Base-by-base conservation (phyloP, 2,329 filamentous ascomycete genomes). In the Diaporthe ilicicola region DNA sequence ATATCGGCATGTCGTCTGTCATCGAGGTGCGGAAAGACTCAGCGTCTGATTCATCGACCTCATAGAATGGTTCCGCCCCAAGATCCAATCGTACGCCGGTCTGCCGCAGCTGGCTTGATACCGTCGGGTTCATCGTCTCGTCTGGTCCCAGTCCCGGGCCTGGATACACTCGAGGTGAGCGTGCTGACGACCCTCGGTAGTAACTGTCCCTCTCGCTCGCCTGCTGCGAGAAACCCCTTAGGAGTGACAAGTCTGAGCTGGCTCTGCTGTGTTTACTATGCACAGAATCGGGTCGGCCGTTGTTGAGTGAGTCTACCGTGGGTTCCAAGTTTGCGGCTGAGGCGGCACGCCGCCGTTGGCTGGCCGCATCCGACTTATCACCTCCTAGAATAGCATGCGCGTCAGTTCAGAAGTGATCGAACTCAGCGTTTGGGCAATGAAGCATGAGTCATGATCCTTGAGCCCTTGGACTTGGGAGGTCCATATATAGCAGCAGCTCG, bases 11-110 rank as follows among this genome's bases (percentile, higher is more conserved):
- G 61, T 91, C 90, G 70, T 93, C 91, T 34, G 71, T 69, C 34
- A 72, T 65, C 1, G 91, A 91, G 75, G 90, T 90, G 68, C 87
- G 85, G 71, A 88, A 88, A 22, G 90, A 90, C 64, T 93, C 91
- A 42, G 84, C 88, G 72, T 92, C 91, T 10, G 91, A 93, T 78
- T 93, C 92, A 56, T 94, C 92, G 61, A 91, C 83, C 71, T 92
- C 89, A 48, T 92, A 81, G 75, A 92, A 92, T 0, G 90, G 88
- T 73, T 86, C 82, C n/a, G 79, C 80, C 5, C 82, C 81, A 53
- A 81, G 82, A 70, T 89, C 87, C 13, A 88, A 78, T 29, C 87
- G 85, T 55, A 88, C 84, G 66, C 87, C 87, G n/a, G 85, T 80
- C 8, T 82, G 84, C 55, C 86, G 85, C 69, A 87, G 80, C 82